Evolutionary conservation across 768 basidiomycete genomes (phyloP), one percentile per base, ranked within the genome.

Genomic region (Boletus patriciae): DNA sequence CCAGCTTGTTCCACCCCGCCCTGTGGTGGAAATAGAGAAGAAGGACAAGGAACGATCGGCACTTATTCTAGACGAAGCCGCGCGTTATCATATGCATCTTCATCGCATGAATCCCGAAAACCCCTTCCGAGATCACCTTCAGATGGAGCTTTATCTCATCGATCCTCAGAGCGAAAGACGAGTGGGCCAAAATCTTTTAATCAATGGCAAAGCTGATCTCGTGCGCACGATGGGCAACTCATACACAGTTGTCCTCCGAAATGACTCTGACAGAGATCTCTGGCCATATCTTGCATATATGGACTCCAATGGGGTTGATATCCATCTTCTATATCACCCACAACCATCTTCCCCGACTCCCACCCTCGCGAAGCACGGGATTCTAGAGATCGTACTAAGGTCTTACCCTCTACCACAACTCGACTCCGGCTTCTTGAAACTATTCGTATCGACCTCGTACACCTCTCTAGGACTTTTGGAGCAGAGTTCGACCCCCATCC

Each of bases 261-360:
- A 86, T 59, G 66, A 72, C 37, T 77, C 84, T 2, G 75, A 78
- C 59, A 60, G 68, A 54, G 79, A 83, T 64, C 76, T 86, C 29
- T 86, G 84, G 84, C 83, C 85, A 33, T 84, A 83, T 65, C 74
- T 86, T 34, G 77, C 78, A 1, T 84, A 81, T 65, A 81, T 86
- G 81, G 83, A 86, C 62, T 78, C 82, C 3, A 78, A 76, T 52
- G 79, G 75, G 40, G 80, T 84, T 56, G 76, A 74, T 49, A 82
- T 83, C 58, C 79, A 77, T 52, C 74, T 83, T 53, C 68, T 85
- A n/a, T 83, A 83, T 66, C 79, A 80, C 46, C 80, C 84, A 6
- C 75, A 74, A 44, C 70, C 74, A 11, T 69, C 71, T 34, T 47
- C 64, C 21, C 47, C 66, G 18, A 42, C 50, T n/a, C 73, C 83